Evolutionary conservation across 2,329 filamentous ascomycete species (phyloP).

Genomic region (Beauveria medogensis): DNA sequence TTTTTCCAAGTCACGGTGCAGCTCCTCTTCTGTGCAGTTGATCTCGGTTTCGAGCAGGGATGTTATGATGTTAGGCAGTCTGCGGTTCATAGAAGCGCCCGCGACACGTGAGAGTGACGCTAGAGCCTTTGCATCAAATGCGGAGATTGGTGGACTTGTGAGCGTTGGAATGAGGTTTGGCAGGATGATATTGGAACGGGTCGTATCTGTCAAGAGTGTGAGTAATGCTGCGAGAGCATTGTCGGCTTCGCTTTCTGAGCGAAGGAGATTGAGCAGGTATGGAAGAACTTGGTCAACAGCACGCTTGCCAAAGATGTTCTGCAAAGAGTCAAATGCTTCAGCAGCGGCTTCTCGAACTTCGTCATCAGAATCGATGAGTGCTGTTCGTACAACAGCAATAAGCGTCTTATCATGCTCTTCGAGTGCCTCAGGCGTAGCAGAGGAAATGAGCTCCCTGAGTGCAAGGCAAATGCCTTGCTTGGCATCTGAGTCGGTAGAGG

Average conservation of each 20-base stretch:
- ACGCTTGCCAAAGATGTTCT: conserved; percentile 87
- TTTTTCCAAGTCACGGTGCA: conserved; percentile 63
- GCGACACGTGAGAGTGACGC: conserved; percentile 91
- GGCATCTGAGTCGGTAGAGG: conserved; percentile 81
- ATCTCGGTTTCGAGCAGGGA: conserved; percentile 91
- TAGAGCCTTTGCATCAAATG: conserved; percentile 90
- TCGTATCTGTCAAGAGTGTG: conserved; percentile 87
- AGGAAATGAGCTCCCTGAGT: conserved; percentile 83
- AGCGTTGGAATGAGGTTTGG: conserved; percentile 94
- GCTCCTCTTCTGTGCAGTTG: conserved; percentile 62
- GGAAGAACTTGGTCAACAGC: conserved; percentile 94
- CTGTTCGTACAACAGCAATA: conserved; percentile 87
- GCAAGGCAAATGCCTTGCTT: conserved; percentile 98
- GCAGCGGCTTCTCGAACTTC: conserved; percentile 93
- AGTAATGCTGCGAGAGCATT: conserved; percentile 88
- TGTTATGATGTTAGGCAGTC: conserved; percentile 83
- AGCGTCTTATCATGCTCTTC: conserved; percentile 94
- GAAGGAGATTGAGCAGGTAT: conserved; percentile 80
- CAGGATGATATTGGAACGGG: conserved; percentile 89
- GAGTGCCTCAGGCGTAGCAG: conserved; percentile 78
- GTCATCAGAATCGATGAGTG: conserved; percentile 79
- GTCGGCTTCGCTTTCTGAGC: conserved; percentile 77
- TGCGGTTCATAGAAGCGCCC: conserved; percentile 80
- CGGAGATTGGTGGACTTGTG: conserved; percentile 79
- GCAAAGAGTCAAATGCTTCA: conserved; percentile 91